phyloP scores from a whole-genome alignment of 2,329 filamentous ascomycete species.

The Colletotrichum acutatum region DNA sequence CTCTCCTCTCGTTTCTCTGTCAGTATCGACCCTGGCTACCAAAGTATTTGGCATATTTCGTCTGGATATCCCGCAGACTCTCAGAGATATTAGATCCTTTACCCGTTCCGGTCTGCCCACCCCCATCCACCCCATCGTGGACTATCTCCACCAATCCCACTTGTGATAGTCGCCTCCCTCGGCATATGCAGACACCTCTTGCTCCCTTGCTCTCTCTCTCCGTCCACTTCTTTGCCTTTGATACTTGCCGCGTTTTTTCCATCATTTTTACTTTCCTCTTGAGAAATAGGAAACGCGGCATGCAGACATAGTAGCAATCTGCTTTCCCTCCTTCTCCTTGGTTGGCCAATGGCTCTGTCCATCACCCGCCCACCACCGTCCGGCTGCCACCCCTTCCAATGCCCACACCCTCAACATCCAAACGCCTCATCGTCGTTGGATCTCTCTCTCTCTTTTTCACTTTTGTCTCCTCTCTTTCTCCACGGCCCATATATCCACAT shows the following conservation, averaged over 20 bases:
- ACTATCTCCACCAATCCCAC: slow-evolving; percentile 45
- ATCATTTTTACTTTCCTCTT: slow-evolving; percentile 34
- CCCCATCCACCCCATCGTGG: slow-evolving; percentile 38
- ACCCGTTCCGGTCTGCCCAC: slow-evolving; percentile 40
- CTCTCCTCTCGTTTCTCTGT: slow-evolving; percentile 34
- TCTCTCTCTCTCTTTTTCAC: slow-evolving; percentile 5
- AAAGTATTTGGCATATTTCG: background rate
- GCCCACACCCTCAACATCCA: slow-evolving; percentile 27
- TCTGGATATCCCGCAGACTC: slow-evolving; percentile 19
- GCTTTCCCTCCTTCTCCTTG: slow-evolving; percentile 37
- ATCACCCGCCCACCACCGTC: slow-evolving; percentile 39
- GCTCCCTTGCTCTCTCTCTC: slow-evolving; percentile 31
- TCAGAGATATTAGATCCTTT: slow-evolving; percentile 25
- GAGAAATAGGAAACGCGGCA: slow-evolving; percentile 46
- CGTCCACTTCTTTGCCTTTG: slow-evolving; percentile 22
- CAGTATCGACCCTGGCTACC: background rate
- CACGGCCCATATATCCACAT: background rate
- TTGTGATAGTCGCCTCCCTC: slow-evolving; percentile 43
- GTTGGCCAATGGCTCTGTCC: slow-evolving; percentile 42
- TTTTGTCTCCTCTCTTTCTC: background rate
- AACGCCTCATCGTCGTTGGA: slow-evolving; percentile 13
- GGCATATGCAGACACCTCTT: slow-evolving; percentile 52
- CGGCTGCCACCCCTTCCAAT: slow-evolving; percentile 6
- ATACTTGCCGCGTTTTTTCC: slow-evolving; percentile 5
- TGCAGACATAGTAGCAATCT: slow-evolving; percentile 41